phyloP scores from a whole-genome alignment of 805 yeast species.

The Grigorovia yakushimaensis region DNA sequence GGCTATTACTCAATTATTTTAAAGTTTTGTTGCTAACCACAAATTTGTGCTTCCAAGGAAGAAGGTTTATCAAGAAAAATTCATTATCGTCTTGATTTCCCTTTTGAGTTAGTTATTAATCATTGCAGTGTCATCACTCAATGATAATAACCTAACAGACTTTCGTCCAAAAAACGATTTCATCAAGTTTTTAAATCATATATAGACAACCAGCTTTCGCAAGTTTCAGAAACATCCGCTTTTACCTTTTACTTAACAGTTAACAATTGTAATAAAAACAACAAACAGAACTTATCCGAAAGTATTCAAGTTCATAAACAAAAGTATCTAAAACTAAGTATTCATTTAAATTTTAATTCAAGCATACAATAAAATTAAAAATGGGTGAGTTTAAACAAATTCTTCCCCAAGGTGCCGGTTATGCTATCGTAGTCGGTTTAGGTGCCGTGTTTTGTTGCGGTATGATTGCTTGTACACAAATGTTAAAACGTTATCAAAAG shows the following conservation, averaged over 20 bases:
- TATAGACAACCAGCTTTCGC: too few relatives aligned
- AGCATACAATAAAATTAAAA: background rate
- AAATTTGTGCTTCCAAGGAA: background rate
- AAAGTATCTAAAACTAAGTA: too few relatives aligned
- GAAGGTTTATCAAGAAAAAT: background rate
- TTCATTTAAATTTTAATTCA: background rate
- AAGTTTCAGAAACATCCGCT: too few relatives aligned
- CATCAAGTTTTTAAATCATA: too few relatives aligned
- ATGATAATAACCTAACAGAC: background rate
- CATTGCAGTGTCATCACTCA: background rate
- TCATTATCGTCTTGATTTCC: background rate
- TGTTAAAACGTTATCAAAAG: slow-evolving; percentile 67
- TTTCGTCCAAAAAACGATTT: background rate
- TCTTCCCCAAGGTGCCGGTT: slow-evolving; percentile 72
- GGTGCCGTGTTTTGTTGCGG: slow-evolving; percentile 70
- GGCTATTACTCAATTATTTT: background rate
- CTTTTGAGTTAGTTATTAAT: background rate
- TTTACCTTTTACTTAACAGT: too few relatives aligned
- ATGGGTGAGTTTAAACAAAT: slow-evolving; percentile 26
- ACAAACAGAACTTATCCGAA: too few relatives aligned
- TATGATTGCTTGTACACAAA: slow-evolving; percentile 66
- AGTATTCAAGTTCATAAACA: too few relatives aligned
- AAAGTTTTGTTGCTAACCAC: background rate
- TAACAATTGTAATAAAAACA: too few relatives aligned
- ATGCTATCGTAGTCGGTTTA: slow-evolving; percentile 81